These are phyloP conservation scores for Penicillium robsamsonii DNA, from an alignment of 495 filamentous ascomycete genomes.

Conservation along the genomic window DNA sequence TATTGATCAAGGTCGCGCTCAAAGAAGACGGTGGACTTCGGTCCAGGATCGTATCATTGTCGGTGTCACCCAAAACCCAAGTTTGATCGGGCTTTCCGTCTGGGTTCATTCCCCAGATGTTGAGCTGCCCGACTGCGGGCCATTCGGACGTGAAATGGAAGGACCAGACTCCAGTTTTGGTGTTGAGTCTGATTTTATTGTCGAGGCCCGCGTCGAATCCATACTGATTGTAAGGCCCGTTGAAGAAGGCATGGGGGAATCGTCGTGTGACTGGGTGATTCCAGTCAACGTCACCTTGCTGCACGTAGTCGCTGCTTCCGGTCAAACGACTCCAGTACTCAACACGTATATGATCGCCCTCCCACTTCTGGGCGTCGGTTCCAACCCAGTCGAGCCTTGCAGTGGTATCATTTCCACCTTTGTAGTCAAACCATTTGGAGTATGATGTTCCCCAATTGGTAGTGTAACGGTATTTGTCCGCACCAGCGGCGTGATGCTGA, in stretches of 20 bases:
- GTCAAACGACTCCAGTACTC: conserved; percentile 66
- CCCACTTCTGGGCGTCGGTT: conserved; percentile 60
- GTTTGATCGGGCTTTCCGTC: conserved; percentile 62
- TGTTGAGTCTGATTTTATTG: conserved; percentile 52
- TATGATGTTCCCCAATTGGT: conserved; percentile 60
- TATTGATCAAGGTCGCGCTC: conserved; percentile 55
- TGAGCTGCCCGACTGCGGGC: conserved; percentile 62
- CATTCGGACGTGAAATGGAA: conserved; percentile 63
- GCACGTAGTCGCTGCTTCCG: conserved; percentile 62
- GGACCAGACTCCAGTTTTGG: conserved; percentile 53
- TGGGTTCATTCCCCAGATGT: conserved; percentile 66
- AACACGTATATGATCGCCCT: conserved; percentile 61
- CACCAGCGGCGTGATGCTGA: conserved; percentile 60
- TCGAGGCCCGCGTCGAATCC: conserved; percentile 63
- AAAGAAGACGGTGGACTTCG: conserved; percentile 61
- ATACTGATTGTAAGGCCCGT: conserved; percentile 66
- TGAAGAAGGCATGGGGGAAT: conserved; percentile 63
- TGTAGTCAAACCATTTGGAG: conserved; percentile 58
- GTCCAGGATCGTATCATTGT: conserved; percentile 59
- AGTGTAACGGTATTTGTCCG: conserved; percentile 62
- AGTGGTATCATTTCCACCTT: conserved; percentile 46
- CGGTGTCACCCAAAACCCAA: conserved; percentile 57
- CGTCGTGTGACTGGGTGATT: conserved; percentile 37
- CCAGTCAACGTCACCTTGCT: conserved; percentile 57
- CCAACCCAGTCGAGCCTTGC: conserved; percentile 54